Conservation (phyloP, 1,284 basidiomycete genomes). For the Trichosporon ovoides region DNA sequence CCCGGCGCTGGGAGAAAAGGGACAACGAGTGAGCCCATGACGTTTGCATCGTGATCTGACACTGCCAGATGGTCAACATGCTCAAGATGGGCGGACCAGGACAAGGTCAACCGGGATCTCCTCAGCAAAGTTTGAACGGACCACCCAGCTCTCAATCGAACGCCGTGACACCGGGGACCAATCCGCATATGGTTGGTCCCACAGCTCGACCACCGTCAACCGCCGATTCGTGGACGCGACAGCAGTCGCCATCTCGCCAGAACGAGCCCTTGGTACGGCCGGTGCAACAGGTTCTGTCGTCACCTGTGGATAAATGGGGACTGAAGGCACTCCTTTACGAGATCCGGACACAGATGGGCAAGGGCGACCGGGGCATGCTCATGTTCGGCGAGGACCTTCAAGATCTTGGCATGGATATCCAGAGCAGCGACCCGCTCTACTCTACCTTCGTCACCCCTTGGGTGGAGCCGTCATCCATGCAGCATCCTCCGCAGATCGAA, state of each 20-base stretch:
- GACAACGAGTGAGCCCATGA: slow-evolving; percentile 25
- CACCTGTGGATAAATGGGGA: slow-evolving; percentile 93
- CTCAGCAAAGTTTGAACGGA: slow-evolving; percentile 25
- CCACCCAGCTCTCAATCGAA: slow-evolving; percentile 31
- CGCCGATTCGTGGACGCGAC: slow-evolving; percentile 34
- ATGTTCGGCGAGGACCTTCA: slow-evolving; percentile 88
- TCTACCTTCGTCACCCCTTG: slow-evolving; percentile 95
- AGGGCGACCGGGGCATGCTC: slow-evolving; percentile 78
- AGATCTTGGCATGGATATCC: slow-evolving; percentile 87
- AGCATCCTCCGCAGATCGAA: slow-evolving; percentile 37
- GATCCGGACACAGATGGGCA: slow-evolving; percentile 72
- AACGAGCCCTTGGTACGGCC: slow-evolving; percentile 69
- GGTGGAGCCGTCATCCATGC: slow-evolving; percentile 71
- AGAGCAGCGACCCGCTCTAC: slow-evolving; percentile 78
- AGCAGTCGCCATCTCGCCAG: slow-evolving; percentile 26
- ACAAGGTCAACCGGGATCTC: slow-evolving; percentile 15
- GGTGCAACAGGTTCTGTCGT: slow-evolving; percentile 87
- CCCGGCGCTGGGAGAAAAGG: slow-evolving; percentile 40
- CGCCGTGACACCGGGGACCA: slow-evolving; percentile 30
- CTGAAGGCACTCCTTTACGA: slow-evolving; percentile 80
- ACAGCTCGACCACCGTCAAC: slow-evolving; percentile 27
- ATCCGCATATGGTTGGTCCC: slow-evolving; percentile 24
- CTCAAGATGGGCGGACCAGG: slow-evolving; percentile 23
- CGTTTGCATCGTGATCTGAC: slow-evolving; percentile 7
- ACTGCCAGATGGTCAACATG: slow-evolving; percentile 25